Conservation (phyloP, 805 yeast species). For the Trichomonascus vanleenenianus region DNA sequence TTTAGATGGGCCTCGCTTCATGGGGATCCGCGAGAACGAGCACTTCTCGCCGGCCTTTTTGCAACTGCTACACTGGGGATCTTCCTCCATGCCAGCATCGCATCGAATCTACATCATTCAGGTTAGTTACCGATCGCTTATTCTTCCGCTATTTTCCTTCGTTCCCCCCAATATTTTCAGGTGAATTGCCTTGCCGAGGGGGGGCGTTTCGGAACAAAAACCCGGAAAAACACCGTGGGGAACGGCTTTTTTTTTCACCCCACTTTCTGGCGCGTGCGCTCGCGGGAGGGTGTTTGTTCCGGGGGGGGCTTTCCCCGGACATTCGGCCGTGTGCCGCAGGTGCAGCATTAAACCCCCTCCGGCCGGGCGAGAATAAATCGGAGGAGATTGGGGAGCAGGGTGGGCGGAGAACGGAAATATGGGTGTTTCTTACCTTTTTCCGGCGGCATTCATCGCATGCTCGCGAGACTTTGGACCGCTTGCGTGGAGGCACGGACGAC, state of each 20-base stretch:
- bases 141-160: not conserved
- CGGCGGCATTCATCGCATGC: constrained; percentile 49
- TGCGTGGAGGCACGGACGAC: constrained; percentile 29
- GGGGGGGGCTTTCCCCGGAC: not conserved
- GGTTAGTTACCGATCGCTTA: not conserved
- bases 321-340: not conserved
- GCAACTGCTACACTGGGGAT: constrained; percentile 42
- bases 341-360: not conserved
- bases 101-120: constrained; percentile 30
- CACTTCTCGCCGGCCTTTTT: constrained; percentile 43
- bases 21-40: constrained; percentile 48
- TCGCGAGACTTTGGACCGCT: constrained; percentile 47
- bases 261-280: too few species aligned
- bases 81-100: constrained; percentile 28
- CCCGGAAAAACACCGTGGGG: not conserved
- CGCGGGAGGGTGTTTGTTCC: too few species aligned
- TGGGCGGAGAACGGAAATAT: too few species aligned
- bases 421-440: constrained; percentile 28
- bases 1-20: constrained; percentile 57
- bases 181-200: too few species aligned
- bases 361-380: too few species aligned
- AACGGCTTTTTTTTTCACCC: too few species aligned
- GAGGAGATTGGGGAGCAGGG: not conserved
- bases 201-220: not conserved
- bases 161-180: too few species aligned